A percentile compares a stretch with the other conserved stretches of the same genome.
Conservation (phyloP, 805 yeast species). For the Candida ortonii region DNA sequence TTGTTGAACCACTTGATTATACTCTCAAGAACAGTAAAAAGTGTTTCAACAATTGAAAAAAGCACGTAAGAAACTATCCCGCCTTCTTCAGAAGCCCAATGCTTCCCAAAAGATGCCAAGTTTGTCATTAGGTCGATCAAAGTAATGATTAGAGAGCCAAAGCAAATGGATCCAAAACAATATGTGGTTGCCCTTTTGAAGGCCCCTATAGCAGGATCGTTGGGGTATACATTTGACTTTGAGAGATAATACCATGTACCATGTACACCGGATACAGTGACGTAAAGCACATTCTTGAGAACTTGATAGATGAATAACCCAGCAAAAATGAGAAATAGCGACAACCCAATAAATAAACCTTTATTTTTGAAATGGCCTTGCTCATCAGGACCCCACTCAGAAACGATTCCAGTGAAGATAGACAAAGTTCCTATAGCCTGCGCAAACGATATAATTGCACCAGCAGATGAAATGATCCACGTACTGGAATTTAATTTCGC, state of each 20-base stretch:
- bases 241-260: constrained; percentile 87
- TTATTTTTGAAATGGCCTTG: constrained; percentile 17
- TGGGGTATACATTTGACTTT: constrained; percentile 56
- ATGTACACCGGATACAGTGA: constrained; percentile 75
- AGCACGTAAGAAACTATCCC: constrained; percentile 7
- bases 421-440: constrained; percentile 5
- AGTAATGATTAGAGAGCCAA: constrained; percentile 75
- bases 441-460: constrained; percentile 6
- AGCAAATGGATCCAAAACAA: constrained; percentile 86
- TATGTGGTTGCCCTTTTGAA: constrained; percentile 73
- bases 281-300: constrained; percentile 72
- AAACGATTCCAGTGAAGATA: constrained; percentile 4
- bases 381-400: constrained; percentile 18
- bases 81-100: constrained; percentile 12
- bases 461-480: constrained; percentile 25
- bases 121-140: constrained; percentile 44
- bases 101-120: constrained; percentile 7
- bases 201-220: constrained; percentile 74
- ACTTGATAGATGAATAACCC: constrained; percentile 83
- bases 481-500: constrained; percentile 69
- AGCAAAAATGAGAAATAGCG: constrained; percentile 69
- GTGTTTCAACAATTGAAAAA: constrained; percentile 9
- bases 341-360: constrained; percentile 13
- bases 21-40: constrained; percentile 33
- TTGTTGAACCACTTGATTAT: constrained; percentile 74